These are phyloP conservation scores for Cutaneotrichosporon daszewskae DNA, from an alignment of 1,284 basidiomycete species.

Conservation along the genomic window DNA sequence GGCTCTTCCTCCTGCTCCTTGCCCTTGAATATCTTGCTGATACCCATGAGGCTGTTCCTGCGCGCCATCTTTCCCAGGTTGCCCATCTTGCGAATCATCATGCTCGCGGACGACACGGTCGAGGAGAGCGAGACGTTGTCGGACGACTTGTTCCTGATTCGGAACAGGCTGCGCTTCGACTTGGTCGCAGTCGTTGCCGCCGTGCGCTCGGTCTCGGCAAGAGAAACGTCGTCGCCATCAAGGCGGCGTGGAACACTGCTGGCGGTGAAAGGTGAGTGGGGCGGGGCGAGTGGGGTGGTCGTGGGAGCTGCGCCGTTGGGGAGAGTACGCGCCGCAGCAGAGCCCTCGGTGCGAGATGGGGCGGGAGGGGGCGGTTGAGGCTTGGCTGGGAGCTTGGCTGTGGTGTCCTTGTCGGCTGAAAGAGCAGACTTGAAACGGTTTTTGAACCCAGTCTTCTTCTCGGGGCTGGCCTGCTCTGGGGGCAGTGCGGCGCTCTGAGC, in stretches of 20 bases:
- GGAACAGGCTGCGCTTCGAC: constrained; percentile 56
- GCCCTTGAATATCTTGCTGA: constrained; percentile 91
- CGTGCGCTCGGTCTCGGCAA: constrained; percentile 41
- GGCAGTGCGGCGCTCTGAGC: constrained; percentile 20
- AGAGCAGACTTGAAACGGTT: constrained; percentile 68
- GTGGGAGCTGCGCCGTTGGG: too few species aligned
- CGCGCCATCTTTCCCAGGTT: constrained; percentile 86
- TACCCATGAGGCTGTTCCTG: constrained; percentile 77
- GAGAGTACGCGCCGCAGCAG: not conserved
- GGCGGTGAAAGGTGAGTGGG: constrained; percentile 32
- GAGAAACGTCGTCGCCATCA: constrained; percentile 33
- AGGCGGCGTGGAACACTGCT: too few species aligned
- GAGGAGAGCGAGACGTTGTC: constrained; percentile 96
- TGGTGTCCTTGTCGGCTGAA: constrained; percentile 26
- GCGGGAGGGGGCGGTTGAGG: constrained; percentile 10
- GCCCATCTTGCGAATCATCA: constrained; percentile 96
- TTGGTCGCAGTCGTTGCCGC: constrained; percentile 27
- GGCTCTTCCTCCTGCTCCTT: constrained; percentile 61
- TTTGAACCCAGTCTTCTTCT: constrained; percentile 52
- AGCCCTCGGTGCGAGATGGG: constrained; percentile 8
- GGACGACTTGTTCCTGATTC: constrained; percentile 85
- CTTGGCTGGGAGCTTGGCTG: constrained; percentile 21
- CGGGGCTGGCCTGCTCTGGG: constrained; percentile 33
- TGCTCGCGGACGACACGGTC: constrained; percentile 91
- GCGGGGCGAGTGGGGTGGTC: constrained; percentile 24